Evolutionary conservation across 1,284 basidiomycete species (phyloP), one percentile per base, ranked within the genome.

Genomic region (Acaromyces ingoldii): DNA sequence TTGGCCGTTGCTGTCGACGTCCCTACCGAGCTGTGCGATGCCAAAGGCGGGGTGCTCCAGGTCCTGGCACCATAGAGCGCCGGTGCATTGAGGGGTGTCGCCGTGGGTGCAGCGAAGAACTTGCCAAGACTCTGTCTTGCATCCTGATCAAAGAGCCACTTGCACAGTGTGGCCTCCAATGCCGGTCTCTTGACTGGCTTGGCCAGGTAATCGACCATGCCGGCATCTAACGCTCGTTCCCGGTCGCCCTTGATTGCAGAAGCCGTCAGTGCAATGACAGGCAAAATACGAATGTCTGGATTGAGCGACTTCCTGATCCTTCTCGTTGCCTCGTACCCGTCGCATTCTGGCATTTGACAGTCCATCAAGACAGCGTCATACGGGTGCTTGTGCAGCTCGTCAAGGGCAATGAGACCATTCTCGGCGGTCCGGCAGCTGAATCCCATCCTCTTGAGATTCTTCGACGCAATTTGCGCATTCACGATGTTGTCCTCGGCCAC

Each of bases 401-500:
- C 62, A 28, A 69, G 50, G 15, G 65, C 62, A 45, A 59, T 60
- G 29, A 66, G 52, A 19, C 73, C 73, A 42, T 75, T 70, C 37
- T 64, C 60, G 42, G 65, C 72, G 15, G 60, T 58, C 29, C 62
- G 55, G 47, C 70, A 70, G 50, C 58, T 72, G 60, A 73, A 74
- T 21, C 70, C 66, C 67, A 73, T 72, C 60, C 63, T 68, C 31
- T 63, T 60, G 40, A 71, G 56, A 44, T 62, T 65, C 57, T 63
- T 72, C 43, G 63, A 49, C 2, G 70, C 69, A 38, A 73, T 72
- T 54, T 70, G 67, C 4, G 65, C 65, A 31, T 71, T 72, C 55
- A 73, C 65, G 11, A 65, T 49, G 28, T 73, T 73, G 52, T 73
- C 71, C 47, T 73, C 71, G 2, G 71, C 71, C 4, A 73, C 59